Evolutionary conservation across 176 grass and related monocot species (phyloP).

Genomic region (Oryza glumipatula): DNA sequence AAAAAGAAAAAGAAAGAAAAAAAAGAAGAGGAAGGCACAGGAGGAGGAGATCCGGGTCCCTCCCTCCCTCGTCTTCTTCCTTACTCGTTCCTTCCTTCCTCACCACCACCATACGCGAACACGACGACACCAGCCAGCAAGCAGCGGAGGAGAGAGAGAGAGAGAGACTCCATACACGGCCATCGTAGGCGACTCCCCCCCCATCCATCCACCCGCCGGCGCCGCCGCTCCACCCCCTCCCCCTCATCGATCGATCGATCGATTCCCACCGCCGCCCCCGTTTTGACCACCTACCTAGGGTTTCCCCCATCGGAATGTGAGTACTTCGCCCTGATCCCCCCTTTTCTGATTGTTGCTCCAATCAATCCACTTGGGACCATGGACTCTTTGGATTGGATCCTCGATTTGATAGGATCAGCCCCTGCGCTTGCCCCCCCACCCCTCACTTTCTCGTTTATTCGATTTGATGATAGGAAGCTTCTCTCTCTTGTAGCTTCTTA

Average conservation of each 20-base stretch:
- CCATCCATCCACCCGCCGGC: background rate
- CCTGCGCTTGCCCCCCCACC: too few species aligned
- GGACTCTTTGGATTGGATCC: too few species aligned
- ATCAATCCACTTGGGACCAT: too few species aligned
- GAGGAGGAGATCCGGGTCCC: constrained; percentile 28
- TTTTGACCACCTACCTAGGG: constrained; percentile 22
- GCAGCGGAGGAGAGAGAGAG: background rate
- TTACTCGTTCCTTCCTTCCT: background rate
- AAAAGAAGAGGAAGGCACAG: background rate
- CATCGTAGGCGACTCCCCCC: background rate
- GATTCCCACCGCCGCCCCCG: too few species aligned
- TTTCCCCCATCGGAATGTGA: constrained; percentile 50
- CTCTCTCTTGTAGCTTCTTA: too few species aligned
- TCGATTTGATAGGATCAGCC: too few species aligned
- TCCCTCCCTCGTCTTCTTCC: background rate
- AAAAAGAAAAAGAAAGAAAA: too few species aligned
- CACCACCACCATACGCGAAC: background rate
- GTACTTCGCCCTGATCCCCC: constrained; percentile 5
- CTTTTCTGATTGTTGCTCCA: background rate
- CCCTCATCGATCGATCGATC: too few species aligned
- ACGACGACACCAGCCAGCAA: too few species aligned
- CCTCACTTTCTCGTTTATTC: too few species aligned
- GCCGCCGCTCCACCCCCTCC: too few species aligned
- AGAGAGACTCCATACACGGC: background rate
- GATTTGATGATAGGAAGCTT: too few species aligned